Base-by-base conservation (phyloP, 2,329 filamentous ascomycete genomes). In the Colletotrichum lupini region DNA sequence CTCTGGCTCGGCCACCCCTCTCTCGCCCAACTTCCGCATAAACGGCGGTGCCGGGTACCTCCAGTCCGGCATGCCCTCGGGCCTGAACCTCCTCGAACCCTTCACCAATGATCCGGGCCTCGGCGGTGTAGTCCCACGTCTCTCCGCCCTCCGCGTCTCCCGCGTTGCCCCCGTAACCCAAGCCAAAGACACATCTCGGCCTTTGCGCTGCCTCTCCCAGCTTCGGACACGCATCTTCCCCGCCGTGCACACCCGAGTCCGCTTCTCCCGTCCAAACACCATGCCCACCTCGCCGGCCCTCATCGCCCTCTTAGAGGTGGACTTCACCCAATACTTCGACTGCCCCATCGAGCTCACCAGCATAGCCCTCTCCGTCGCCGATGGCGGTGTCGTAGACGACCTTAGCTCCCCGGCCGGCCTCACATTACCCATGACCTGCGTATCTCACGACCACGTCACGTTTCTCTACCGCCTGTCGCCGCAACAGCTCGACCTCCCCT, bases 21-120 rank as follows among this genome's bases (percentile, higher is more conserved):
- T 62, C 57, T 67, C 74, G 77, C 12, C 61, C 3, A 65, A 70
- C 19, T 63, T 61, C 26, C 76, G 77, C 52, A 57, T 16, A 28
- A 67, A 57, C 49, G 81, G 83, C 11, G 83, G 85, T 11, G 86
- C 89, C 71, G 91, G 93, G 65, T 95, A 94, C 78, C 86, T 96
- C 37, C 89, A 90, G 46, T 94, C 92, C 78, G 90, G 91, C 70
- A 83, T 92, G 30, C 91, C 94, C 0, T 88, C 92, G 7, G 92
- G 93, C 1, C 86, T 94, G 75, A 97, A 96, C 80, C 85, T 96
- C n/a, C 88, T 97, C 16, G 92, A 94, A 78, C 89, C 94, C 3
- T 93, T 96, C 74, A 87, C 88, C 65, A 86, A 86, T 74, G 93
- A 95, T 78, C 89, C 91, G 26, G 88, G 87, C 30, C 84, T 95